Percentiles rank a stretch among this genome's conserved stretches.
Conservation (phyloP, 768 basidiomycete species). For the Boletus subparvulus region DNA sequence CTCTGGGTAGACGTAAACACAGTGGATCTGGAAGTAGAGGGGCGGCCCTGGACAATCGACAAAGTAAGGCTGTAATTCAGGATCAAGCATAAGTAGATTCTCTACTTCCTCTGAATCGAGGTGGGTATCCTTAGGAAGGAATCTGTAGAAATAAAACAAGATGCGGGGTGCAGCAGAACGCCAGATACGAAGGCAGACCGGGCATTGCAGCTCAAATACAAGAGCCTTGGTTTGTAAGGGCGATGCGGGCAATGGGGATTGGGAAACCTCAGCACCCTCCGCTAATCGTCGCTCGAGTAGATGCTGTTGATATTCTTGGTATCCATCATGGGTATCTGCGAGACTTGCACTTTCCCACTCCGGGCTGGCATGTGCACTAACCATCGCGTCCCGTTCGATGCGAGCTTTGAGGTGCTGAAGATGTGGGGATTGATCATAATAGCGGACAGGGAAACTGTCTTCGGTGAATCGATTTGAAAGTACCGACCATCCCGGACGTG, state of each 20-base stretch:
- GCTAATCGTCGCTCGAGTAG: too few relatives aligned
- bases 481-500: conserved; percentile 25
- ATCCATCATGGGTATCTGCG: too few relatives aligned
- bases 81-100: conserved; percentile 22
- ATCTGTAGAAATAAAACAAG: too few relatives aligned
- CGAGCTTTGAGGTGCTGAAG: conserved; percentile 19
- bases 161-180: conserved; percentile 31
- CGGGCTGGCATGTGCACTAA: not conserved
- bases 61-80: conserved; percentile 11
- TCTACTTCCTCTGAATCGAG: too few relatives aligned
- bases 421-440: conserved; percentile 22
- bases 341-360: too few relatives aligned
- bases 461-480: conserved; percentile 25
- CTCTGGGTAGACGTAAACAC: not conserved
- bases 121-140: too few relatives aligned
- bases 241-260: conserved; percentile 44
- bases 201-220: too few relatives aligned
- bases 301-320: too few relatives aligned
- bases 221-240: not conserved
- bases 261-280: too few relatives aligned
- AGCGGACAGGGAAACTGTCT: conserved; percentile 35
- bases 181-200: conserved; percentile 36
- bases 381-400: conserved; percentile 30
- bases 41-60: not conserved
- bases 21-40: not conserved